Conservation (phyloP, 129 eudicot species). For the Solidago caesia region DNA sequence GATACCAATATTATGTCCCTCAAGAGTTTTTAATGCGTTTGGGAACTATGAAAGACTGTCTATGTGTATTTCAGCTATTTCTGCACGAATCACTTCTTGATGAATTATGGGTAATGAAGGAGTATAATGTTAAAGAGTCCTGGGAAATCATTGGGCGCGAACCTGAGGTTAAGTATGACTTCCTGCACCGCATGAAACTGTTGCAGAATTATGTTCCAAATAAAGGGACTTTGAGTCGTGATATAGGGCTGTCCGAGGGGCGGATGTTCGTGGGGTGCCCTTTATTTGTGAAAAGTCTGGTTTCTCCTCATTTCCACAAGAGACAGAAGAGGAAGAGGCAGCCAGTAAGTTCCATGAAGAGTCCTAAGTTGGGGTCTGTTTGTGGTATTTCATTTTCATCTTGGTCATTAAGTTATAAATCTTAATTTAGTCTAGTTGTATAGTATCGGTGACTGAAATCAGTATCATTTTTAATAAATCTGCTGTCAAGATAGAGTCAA, state of each 20-base stretch:
- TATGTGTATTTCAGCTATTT: slow-evolving; percentile 12
- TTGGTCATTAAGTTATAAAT: background rate
- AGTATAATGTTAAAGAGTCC: slow-evolving; percentile 16
- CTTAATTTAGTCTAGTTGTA: too few species aligned
- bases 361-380: slow-evolving; percentile 14
- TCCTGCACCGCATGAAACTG: background rate
- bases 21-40: background rate
- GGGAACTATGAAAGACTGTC: slow-evolving; percentile 12
- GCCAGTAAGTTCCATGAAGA: background rate
- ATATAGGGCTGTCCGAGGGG: background rate
- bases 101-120: slow-evolving; percentile 22
- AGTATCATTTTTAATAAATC: background rate
- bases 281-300: slow-evolving; percentile 8
- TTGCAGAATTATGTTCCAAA: slow-evolving; percentile 6
- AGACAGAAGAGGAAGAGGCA: slow-evolving; percentile 10
- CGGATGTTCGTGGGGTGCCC: background rate
- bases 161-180: slow-evolving; percentile 3
- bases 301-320: slow-evolving; percentile 19
- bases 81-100: background rate
- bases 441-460: background rate
- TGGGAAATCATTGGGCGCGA: slow-evolving; percentile 11
- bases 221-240: slow-evolving; percentile 9
- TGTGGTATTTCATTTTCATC: background rate
- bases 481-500: background rate
- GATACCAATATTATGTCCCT: background rate